These are phyloP conservation scores for Lactarius akahatsu DNA, from an alignment of 768 basidiomycete species.

Conservation along the genomic window DNA sequence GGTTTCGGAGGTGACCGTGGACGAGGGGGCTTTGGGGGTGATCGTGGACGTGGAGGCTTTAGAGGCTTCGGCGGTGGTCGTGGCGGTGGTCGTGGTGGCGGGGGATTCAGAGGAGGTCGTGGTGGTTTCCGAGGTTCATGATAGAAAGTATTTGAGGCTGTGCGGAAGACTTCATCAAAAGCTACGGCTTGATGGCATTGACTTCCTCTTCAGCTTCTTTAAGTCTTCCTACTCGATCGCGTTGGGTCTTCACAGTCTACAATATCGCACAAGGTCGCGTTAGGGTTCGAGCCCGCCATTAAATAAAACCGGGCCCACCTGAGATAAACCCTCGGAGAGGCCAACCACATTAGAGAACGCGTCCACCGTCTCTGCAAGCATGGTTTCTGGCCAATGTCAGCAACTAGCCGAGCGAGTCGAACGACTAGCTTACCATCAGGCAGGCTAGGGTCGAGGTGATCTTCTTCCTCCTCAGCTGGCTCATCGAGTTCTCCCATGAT, in stretches of 20 bases:
- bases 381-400: constrained; percentile 26
- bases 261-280: neutral
- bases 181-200: constrained; percentile 21
- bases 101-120: constrained; percentile 40
- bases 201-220: constrained; percentile 32
- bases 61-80: constrained; percentile 44
- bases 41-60: constrained; percentile 45
- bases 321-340: constrained; percentile 49
- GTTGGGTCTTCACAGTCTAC: constrained; percentile 50
- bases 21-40: constrained; percentile 44
- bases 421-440: constrained; percentile 30
- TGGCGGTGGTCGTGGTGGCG: constrained; percentile 41
- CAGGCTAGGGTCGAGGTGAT: constrained; percentile 24
- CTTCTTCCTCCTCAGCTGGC: constrained; percentile 26
- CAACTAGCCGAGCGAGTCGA: constrained; percentile 1
- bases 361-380: constrained; percentile 33
- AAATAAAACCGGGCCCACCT: constrained; percentile 42
- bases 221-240: constrained; percentile 50
- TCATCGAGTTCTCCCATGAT: constrained; percentile 34
- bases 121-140: constrained; percentile 54
- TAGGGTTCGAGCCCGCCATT: neutral
- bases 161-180: neutral
- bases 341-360: constrained; percentile 40
- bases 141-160: constrained; percentile 2
- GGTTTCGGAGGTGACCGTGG: constrained; percentile 47